Evolutionary conservation across 148 eudicot species (phyloP).

Genomic region (Vaccinium macrocarpon): DNA sequence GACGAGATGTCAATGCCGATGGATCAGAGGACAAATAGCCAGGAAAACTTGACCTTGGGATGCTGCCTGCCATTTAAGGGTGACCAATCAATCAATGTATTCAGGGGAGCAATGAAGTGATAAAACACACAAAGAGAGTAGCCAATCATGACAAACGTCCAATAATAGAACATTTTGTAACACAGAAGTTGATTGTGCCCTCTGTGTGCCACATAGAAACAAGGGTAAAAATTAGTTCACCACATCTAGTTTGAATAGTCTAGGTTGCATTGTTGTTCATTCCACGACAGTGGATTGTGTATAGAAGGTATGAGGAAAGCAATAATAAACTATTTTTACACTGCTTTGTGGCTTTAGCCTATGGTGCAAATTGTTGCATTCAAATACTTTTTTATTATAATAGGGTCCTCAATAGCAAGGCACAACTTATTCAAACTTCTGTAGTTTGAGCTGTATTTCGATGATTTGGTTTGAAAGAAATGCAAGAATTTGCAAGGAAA

Average conservation of each 20-base stretch:
- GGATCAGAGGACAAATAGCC: slow-evolving; percentile 41
- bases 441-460: neutral
- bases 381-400: neutral
- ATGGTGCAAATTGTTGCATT: neutral
- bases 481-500: neutral
- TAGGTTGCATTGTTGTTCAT: neutral
- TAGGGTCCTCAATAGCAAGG: neutral
- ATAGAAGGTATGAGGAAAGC: neutral
- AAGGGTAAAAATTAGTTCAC: neutral
- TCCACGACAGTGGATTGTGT: neutral
- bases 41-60: slow-evolving; percentile 33
- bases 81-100: neutral
- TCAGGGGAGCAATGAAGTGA: neutral
- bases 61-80: slow-evolving; percentile 23
- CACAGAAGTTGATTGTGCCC: neutral
- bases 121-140: neutral
- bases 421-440: neutral
- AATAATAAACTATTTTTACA: neutral
- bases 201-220: neutral
- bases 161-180: neutral
- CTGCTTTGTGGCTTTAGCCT: neutral
- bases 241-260: neutral
- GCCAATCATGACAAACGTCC: neutral
- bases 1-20: slow-evolving; percentile 29
- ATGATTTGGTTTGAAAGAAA: neutral